These are phyloP conservation scores for Russula sp. DNA, from an alignment of 768 basidiomycete species.

Conservation along the genomic window DNA sequence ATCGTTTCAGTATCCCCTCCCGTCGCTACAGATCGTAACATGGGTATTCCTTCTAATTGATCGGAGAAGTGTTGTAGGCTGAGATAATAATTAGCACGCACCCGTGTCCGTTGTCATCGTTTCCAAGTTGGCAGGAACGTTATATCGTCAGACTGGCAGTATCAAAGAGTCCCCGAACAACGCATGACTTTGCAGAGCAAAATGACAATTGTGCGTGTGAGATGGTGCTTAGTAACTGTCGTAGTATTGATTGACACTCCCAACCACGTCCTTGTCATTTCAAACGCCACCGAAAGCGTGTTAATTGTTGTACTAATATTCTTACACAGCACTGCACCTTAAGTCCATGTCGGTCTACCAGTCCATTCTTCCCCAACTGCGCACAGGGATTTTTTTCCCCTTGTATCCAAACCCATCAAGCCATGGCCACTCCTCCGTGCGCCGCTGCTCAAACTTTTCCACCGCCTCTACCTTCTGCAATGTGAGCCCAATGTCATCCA, in stretches of 20 bases:
- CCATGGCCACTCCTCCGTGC: conserved; percentile 89
- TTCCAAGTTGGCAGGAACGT: too few species aligned
- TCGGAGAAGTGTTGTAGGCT: background rate
- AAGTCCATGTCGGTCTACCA: conserved; percentile 45
- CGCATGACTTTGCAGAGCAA: background rate
- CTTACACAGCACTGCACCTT: background rate
- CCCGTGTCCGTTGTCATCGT: background rate
- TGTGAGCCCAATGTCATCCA: conserved; percentile 96
- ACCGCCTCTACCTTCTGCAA: conserved; percentile 75
- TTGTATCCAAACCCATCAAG: conserved; percentile 92
- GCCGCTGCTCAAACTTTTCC: conserved; percentile 66
- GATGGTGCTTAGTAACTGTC: too few species aligned
- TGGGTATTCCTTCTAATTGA: background rate
- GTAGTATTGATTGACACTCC: too few species aligned
- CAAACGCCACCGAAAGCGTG: too few species aligned
- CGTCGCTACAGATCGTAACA: conserved; percentile 26
- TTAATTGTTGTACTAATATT: too few species aligned
- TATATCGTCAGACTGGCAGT: background rate
- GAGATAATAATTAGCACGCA: background rate
- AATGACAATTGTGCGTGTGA: background rate
- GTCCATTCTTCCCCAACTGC: conserved; percentile 52
- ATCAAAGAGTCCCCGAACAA: background rate
- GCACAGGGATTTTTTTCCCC: conserved; percentile 64
- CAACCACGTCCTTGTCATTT: too few species aligned
- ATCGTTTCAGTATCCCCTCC: conserved; percentile 41